phyloP scores from a whole-genome alignment of 805 yeast genomes.

The Candida odintsovae region DNA sequence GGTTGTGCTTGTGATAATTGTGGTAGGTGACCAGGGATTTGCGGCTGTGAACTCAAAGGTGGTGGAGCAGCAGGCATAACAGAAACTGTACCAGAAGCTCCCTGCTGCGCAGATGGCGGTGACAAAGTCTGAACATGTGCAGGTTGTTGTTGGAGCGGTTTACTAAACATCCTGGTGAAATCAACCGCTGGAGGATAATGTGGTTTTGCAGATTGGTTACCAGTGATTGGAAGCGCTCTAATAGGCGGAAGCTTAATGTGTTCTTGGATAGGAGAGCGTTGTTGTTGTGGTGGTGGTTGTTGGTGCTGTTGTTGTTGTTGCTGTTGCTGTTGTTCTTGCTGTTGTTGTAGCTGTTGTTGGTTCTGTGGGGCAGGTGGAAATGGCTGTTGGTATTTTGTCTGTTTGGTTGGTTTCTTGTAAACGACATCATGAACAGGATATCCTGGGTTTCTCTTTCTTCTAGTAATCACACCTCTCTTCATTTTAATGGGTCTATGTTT shows the following conservation, averaged over 20 bases:
- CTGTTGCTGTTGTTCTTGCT: conserved; percentile 1
- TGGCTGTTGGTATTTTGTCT: neutral
- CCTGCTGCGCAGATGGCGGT: neutral
- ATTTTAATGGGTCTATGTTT: conserved; percentile 69
- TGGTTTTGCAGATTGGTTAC: conserved; percentile 1
- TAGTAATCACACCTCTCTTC: conserved; percentile 67
- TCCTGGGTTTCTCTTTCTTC: conserved; percentile 49
- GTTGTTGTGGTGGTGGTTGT: neutral
- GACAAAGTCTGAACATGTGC: neutral
- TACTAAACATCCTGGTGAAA: conserved; percentile 32
- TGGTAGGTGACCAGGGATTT: neutral
- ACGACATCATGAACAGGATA: neutral
- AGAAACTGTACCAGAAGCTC: neutral
- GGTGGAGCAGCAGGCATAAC: neutral
- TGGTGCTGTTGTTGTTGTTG: neutral
- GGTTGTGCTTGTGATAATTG: neutral
- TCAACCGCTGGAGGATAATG: conserved; percentile 33
- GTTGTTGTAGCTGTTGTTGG: neutral
- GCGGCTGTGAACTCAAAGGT: neutral
- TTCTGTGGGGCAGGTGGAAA: neutral
- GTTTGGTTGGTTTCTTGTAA: neutral
- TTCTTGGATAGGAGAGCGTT: neutral
- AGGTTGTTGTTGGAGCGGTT: neutral
- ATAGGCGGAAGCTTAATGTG: conserved; percentile 21
- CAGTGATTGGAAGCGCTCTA: conserved; percentile 16